Evolutionary conservation across 192 early-diverging fungal species (phyloP).

Genomic region (Coemansia sp.): DNA sequence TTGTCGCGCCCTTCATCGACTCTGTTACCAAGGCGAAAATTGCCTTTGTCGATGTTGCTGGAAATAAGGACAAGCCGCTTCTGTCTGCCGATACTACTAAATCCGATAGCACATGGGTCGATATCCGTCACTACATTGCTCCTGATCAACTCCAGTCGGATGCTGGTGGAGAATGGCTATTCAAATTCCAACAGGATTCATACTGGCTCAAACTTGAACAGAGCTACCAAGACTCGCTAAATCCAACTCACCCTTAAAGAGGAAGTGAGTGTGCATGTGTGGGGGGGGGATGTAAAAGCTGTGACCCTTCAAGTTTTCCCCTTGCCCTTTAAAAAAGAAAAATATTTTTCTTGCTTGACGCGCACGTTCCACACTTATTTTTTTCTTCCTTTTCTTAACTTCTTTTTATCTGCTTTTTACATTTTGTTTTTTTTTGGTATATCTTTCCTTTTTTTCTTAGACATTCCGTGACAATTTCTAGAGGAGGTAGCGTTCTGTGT

Average conservation of each 20-base stretch:
- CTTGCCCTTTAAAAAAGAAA: not conserved
- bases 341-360: conserved; percentile 2
- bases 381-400: not conserved
- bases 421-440: conserved; percentile 2
- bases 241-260: not conserved
- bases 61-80: conserved; percentile 17
- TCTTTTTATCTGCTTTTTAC: conserved; percentile 5
- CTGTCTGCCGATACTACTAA: not conserved
- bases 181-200: conserved; percentile 61
- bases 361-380: conserved; percentile 5
- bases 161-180: conserved; percentile 70
- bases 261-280: not conserved
- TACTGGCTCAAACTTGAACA: conserved; percentile 64
- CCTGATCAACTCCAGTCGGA: conserved; percentile 56
- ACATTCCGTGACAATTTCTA: not conserved
- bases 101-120: conserved; percentile 34
- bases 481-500: not conserved
- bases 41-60: conserved; percentile 71
- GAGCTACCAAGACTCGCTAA: conserved; percentile 10
- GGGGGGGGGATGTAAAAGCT: not conserved
- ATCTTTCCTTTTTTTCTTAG: not conserved
- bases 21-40: conserved; percentile 85
- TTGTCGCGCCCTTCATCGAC: conserved; percentile 88
- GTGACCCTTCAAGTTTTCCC: no score
- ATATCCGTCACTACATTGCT: conserved; percentile 25